Evolutionary conservation across 129 eudicot species (phyloP).

Genomic region (Helichrysum umbraculigerum): DNA sequence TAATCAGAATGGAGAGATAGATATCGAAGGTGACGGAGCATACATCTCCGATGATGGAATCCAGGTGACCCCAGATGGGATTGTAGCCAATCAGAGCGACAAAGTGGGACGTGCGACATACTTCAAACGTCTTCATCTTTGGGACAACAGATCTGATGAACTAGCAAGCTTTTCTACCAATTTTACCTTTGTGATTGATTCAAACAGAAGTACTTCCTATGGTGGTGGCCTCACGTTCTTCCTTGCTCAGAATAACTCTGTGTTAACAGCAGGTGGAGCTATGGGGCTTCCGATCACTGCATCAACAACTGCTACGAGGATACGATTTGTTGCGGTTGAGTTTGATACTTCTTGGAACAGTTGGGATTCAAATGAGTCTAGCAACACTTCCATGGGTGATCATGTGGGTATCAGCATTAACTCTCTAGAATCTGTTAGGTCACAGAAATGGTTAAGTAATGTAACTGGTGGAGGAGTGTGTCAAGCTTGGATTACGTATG

Average conservation of each 20-base stretch:
- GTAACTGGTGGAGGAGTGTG: not conserved
- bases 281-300: not conserved
- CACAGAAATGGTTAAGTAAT: not conserved
- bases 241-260: not conserved
- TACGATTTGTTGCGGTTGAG: not conserved
- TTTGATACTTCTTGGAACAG: not conserved
- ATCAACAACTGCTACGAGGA: not conserved
- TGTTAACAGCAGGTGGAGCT: not conserved
- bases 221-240: constrained; percentile 11
- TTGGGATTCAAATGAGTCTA: not conserved
- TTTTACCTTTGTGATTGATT: constrained; percentile 11
- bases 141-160: not conserved
- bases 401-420: not conserved
- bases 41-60: not conserved
- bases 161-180: constrained; percentile 5
- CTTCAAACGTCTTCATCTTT: not conserved
- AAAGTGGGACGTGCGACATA: not conserved
- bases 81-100: not conserved
- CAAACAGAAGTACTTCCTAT: not conserved
- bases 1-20: not conserved
- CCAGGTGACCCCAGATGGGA: not conserved
- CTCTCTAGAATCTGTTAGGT: not conserved
- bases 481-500: not conserved
- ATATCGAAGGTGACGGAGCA: not conserved
- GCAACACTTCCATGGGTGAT: not conserved